These are phyloP conservation scores for Hortiboletus campestris DNA, from an alignment of 768 basidiomycete genomes.

Conservation along the genomic window DNA sequence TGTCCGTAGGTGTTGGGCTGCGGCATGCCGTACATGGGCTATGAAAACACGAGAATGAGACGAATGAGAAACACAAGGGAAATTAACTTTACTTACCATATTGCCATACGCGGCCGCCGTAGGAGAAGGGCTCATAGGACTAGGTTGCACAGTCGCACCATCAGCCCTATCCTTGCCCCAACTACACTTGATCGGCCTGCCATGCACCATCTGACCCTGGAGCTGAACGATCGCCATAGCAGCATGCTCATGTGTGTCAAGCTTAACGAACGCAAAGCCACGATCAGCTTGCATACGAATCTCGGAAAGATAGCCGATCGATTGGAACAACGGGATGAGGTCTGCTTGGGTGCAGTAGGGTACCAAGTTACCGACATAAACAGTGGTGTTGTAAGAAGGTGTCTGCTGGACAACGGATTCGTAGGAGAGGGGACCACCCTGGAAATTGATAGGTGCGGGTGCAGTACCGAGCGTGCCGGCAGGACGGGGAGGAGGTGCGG, in stretches of 20 bases:
- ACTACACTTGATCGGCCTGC: slow-evolving; percentile 95
- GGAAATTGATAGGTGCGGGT: slow-evolving; percentile 89
- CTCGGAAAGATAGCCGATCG: slow-evolving; percentile 97
- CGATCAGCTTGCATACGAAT: slow-evolving; percentile 99
- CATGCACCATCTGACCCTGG: slow-evolving; percentile 96
- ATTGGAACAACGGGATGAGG: slow-evolving; percentile 96
- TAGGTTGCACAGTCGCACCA: slow-evolving; percentile 53
- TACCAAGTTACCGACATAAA: slow-evolving; percentile 98
- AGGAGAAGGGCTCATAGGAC: slow-evolving; percentile 60
- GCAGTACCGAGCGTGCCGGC: slow-evolving; percentile 56
- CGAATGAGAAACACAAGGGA: background rate
- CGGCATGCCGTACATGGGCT: slow-evolving; percentile 92
- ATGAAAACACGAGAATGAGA: slow-evolving; percentile 2
- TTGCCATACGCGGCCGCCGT: slow-evolving; percentile 67
- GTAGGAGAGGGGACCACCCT: slow-evolving; percentile 85
- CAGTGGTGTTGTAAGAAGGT: slow-evolving; percentile 90
- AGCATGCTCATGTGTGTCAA: slow-evolving; percentile 97
- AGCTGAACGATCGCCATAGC: slow-evolving; percentile 97
- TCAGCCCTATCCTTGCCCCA: slow-evolving; percentile 97
- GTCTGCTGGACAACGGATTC: slow-evolving; percentile 94
- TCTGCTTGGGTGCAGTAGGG: slow-evolving; percentile 97
- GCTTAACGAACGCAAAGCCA: slow-evolving; percentile 98
- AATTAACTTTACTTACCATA: slow-evolving; percentile 49
- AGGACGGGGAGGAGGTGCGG: slow-evolving; percentile 36
- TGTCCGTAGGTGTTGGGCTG: slow-evolving; percentile 74